Conservation (phyloP, 768 basidiomycete genomes). For the Tricholoma terreum region DNA sequence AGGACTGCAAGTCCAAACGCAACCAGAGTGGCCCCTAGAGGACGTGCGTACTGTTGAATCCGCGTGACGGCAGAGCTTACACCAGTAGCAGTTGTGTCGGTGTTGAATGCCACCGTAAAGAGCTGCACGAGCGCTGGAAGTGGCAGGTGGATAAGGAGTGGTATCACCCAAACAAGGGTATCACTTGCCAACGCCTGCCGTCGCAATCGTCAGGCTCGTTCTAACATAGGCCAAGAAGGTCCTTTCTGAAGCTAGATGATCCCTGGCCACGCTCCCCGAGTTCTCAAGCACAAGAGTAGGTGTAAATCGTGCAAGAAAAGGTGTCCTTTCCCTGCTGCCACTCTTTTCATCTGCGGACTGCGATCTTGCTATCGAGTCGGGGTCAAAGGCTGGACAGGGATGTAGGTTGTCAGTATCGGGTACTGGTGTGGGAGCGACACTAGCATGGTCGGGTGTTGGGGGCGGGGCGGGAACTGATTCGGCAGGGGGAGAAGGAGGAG, state of each 20-base stretch:
- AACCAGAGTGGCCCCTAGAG: constrained; percentile 50
- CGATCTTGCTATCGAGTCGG: neutral
- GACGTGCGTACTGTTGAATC: constrained; percentile 38
- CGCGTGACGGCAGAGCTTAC: constrained; percentile 10
- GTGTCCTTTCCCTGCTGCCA: neutral
- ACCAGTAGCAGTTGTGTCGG: constrained; percentile 10
- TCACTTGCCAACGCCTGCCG: constrained; percentile 56
- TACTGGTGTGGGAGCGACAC: neutral
- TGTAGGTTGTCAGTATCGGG: neutral
- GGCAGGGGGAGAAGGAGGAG: constrained; percentile 2
- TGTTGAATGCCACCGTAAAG: constrained; percentile 36
- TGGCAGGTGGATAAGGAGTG: neutral
- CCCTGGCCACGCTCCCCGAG: constrained; percentile 59
- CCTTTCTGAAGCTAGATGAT: constrained; percentile 61
- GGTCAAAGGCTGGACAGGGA: neutral
- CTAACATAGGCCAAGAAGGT: constrained; percentile 64
- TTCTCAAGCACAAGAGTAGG: constrained; percentile 41
- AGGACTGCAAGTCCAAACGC: constrained; percentile 46
- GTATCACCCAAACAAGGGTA: neutral
- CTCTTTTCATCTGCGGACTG: constrained; percentile 2
- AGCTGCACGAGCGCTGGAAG: constrained; percentile 52
- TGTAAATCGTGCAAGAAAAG: neutral
- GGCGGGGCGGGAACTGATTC: constrained; percentile 12
- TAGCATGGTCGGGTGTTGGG: constrained; percentile 10
- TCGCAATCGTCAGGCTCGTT: constrained; percentile 59